phyloP scores from a whole-genome alignment of 2,329 filamentous ascomycete genomes.

The Pseudovirgaria hyperparasitica region DNA sequence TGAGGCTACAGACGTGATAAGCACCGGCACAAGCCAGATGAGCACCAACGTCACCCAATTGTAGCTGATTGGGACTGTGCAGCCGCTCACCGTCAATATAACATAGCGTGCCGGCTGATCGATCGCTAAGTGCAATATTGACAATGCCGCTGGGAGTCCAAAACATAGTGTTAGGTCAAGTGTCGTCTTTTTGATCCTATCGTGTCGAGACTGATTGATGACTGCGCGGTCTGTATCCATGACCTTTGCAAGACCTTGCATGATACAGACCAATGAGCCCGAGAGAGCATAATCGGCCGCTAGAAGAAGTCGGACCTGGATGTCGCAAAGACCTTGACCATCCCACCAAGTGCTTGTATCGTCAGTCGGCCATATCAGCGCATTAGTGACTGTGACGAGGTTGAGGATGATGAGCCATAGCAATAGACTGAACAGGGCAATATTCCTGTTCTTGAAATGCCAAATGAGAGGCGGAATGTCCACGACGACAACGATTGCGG shows the following conservation, averaged over 20 bases:
- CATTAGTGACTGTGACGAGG: slow-evolving; percentile 46
- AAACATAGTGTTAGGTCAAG: slow-evolving; percentile 46
- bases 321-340: slow-evolving; percentile 50
- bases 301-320: slow-evolving; percentile 46
- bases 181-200: slow-evolving; percentile 32
- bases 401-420: slow-evolving; percentile 45
- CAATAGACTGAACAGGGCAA: slow-evolving; percentile 45
- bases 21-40: slow-evolving; percentile 41
- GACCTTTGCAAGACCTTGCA: slow-evolving; percentile 46
- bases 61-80: slow-evolving; percentile 38
- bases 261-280: slow-evolving; percentile 43
- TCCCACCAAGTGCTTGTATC: slow-evolving; percentile 42
- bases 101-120: slow-evolving; percentile 47
- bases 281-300: slow-evolving; percentile 40
- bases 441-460: slow-evolving; percentile 48
- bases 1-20: slow-evolving; percentile 39
- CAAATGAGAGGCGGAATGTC: slow-evolving; percentile 45
- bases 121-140: slow-evolving; percentile 45
- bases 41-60: slow-evolving; percentile 47
- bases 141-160: slow-evolving; percentile 38
- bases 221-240: slow-evolving; percentile 45
- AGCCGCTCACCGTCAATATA: slow-evolving; percentile 47
- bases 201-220: slow-evolving; percentile 36
- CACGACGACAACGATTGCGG: slow-evolving; percentile 37
- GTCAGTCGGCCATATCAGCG: slow-evolving; percentile 51